Evolutionary conservation across 768 basidiomycete species (phyloP).

Genomic region (Auriscalpium orientale): DNA sequence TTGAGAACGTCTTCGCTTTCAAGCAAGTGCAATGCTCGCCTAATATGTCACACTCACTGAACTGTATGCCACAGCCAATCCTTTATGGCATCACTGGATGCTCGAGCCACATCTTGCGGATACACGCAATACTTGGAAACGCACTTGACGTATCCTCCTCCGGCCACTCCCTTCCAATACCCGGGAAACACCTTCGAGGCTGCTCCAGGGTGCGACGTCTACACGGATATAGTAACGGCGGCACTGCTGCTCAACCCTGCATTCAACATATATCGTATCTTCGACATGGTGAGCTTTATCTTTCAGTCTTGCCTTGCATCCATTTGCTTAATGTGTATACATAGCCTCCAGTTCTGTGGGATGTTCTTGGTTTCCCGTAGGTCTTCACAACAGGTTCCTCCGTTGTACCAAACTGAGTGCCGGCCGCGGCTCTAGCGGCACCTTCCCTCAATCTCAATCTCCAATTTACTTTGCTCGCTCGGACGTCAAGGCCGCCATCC

Average conservation of each 20-base stretch:
- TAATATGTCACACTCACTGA: not conserved
- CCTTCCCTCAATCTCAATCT: constrained; percentile 8
- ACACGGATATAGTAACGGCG: not conserved
- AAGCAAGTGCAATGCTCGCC: constrained; percentile 38
- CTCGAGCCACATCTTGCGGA: constrained; percentile 4
- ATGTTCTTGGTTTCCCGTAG: constrained; percentile 14
- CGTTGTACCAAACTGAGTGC: not conserved
- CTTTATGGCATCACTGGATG: constrained; percentile 8
- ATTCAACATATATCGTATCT: constrained; percentile 12
- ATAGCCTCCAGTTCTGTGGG: constrained; percentile 11
- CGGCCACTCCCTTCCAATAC: constrained; percentile 8
- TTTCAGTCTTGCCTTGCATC: not conserved
- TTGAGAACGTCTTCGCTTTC: constrained; percentile 60
- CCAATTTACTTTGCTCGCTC: constrained; percentile 14
- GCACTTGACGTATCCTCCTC: constrained; percentile 11
- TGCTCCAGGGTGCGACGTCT: constrained; percentile 9
- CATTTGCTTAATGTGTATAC: not conserved
- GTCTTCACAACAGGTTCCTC: constrained; percentile 10
- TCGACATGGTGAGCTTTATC: constrained; percentile 11
- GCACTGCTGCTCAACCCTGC: constrained; percentile 11
- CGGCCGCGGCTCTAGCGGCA: constrained; percentile 5
- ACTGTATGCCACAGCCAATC: constrained; percentile 6
- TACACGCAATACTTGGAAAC: constrained; percentile 8
- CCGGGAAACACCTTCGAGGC: constrained; percentile 3
- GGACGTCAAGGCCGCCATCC: constrained; percentile 15